Base-by-base conservation (phyloP, 164 flowering plant genomes). In the Macadamia tetraphylla region DNA sequence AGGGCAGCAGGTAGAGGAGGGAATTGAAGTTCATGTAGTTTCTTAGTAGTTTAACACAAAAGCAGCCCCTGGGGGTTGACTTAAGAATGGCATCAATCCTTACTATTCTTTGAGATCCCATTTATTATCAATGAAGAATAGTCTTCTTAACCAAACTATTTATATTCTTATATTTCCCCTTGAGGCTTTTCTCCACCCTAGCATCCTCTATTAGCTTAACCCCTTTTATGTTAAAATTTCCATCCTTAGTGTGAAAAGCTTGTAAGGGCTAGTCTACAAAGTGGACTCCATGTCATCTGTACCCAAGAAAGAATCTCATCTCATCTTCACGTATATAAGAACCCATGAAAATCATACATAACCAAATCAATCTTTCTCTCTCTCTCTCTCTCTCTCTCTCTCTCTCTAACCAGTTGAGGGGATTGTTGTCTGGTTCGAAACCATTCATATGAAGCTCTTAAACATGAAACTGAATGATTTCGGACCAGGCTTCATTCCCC, bases 401-500 rank as follows among this genome's bases (percentile, higher is more conserved):
- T 59, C 69, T 63, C 59, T 70, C 42, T 58, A 60, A 63, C 66
- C 60, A 62, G 87, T 87, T 87, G 86, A 83, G 91, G 86, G 87
- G 88, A 83, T 73, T 77, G 86, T 80, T 73, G 87, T 81, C 86
- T 87, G 88, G 88, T 80, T 73, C 87, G 86, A 85, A 65, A 77
- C 67, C 85, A 72, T 80, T 81, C 82, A 58, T 63, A 51, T 30
- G 32, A 49, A 57, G 63, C 35, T 30, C 51, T 43, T 14, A 44
- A 7, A 23, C 43, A 71, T 56, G 40, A 6, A 31, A 35, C 12
- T 73, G 86, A 74, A 81, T 82, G 87, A 82, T 81, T 76, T 87
- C 90, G 91, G 91, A 89, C 95, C 95, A 89, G 91, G 91, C 91
- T 87, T 87, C 91, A 87, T 89, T 86, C 95, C 91, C 89, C 91